phyloP scores from a whole-genome alignment of 2,329 filamentous ascomycete species.

The Emergomyces orientalis region DNA sequence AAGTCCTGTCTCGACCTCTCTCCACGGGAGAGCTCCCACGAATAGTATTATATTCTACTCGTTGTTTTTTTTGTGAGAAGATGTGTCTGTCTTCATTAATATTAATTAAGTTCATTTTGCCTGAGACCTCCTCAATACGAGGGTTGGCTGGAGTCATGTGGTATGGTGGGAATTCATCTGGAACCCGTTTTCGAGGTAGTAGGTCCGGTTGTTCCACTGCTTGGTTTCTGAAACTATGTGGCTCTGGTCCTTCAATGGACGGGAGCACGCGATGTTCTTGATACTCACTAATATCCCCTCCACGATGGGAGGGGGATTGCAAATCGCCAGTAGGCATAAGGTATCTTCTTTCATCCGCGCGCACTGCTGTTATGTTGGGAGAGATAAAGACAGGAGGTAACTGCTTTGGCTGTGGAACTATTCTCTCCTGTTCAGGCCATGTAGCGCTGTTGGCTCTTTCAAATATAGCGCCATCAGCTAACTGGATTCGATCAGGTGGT shows the following conservation, averaged over 20 bases:
- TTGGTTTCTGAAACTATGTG: constrained; percentile 18
- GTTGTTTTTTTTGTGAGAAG: constrained; percentile 26
- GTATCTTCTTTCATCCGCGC: not conserved
- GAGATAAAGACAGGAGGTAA: not conserved
- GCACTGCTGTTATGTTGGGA: not conserved
- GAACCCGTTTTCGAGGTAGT: constrained; percentile 23
- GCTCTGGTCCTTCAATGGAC: constrained; percentile 27
- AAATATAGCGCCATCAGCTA: constrained; percentile 18
- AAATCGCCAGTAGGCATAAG: not conserved
- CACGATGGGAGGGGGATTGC: not conserved
- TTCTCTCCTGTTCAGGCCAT: not conserved
- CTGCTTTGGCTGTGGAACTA: not conserved
- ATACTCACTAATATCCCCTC: constrained; percentile 14
- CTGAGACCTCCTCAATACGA: constrained; percentile 20
- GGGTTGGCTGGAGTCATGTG: constrained; percentile 6
- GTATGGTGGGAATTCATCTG: constrained; percentile 20
- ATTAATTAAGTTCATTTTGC: constrained; percentile 17
- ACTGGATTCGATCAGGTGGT: constrained; percentile 18
- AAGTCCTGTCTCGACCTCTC: not conserved
- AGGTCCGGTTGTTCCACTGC: constrained; percentile 21
- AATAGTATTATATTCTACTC: constrained; percentile 20
- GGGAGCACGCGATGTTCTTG: constrained; percentile 26
- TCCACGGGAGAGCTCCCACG: not conserved
- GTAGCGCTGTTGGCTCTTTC: constrained; percentile 15
- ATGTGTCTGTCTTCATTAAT: constrained; percentile 22